A percentile compares a stretch with the other conserved stretches of the same genome.
Evolutionary conservation across 805 yeast species (phyloP).

Genomic region (Sungouiella blattae): DNA sequence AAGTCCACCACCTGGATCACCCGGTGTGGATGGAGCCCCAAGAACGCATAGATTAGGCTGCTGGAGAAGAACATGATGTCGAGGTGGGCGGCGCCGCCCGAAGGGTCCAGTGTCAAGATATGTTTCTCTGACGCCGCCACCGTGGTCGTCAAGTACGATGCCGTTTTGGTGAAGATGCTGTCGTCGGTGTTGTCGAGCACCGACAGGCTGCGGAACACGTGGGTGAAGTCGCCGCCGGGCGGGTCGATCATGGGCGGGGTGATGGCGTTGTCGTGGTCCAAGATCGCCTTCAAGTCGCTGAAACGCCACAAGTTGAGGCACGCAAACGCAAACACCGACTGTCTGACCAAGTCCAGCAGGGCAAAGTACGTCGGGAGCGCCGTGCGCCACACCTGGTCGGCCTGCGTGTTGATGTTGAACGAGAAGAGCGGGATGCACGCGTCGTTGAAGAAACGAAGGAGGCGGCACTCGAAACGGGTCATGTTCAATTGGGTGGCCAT

Average conservation of each 20-base stretch:
- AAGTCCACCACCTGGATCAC: conserved; percentile 27
- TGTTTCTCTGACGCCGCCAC: conserved; percentile 5
- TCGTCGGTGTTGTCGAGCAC: conserved; percentile 8
- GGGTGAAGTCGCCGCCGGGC: conserved; percentile 5
- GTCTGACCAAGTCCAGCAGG: conserved; percentile 23
- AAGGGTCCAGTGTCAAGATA: too few species aligned
- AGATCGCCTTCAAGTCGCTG: conserved; percentile 11
- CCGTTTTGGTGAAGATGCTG: conserved; percentile 16
- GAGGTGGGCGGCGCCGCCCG: conserved; percentile 4
- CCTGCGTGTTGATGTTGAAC: conserved; percentile 17
- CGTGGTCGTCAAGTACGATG: conserved; percentile 20
- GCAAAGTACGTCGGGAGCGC: conserved; percentile 25
- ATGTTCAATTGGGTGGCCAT: conserved; percentile 19
- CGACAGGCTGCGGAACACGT: conserved; percentile 8
- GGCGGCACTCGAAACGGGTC: conserved; percentile 21
- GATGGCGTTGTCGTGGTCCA: neutral
- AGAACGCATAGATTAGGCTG: conserved; percentile 23
- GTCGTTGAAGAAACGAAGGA: conserved; percentile 25
- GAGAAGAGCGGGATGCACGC: conserved; percentile 27
- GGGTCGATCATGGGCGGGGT: neutral
- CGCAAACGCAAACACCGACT: conserved; percentile 22
- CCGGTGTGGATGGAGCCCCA: conserved; percentile 30
- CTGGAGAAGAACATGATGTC: conserved; percentile 12
- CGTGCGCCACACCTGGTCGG: conserved; percentile 23
- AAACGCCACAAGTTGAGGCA: conserved; percentile 24